Evolutionary conservation across 345 rosid genomes (phyloP), one percentile per base, ranked within the genome.

Genomic region (Passiflora organensis): DNA sequence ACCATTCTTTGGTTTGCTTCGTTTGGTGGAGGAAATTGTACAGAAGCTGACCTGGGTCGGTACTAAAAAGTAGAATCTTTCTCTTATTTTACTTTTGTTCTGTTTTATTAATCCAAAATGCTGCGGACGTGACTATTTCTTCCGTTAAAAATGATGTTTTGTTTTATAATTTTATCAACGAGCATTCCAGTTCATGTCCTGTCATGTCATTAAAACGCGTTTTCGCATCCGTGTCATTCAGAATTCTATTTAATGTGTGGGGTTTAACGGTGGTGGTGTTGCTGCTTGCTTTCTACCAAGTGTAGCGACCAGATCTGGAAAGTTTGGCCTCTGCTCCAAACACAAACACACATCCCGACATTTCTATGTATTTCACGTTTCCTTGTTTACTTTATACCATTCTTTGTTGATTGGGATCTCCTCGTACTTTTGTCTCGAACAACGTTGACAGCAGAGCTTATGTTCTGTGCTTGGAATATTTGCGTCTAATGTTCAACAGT

Each of bases 161-260:
- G 58, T 16, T 23, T 49, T 57, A 37, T 42, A 56, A n/a, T n/a
- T 18, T 64, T 66, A 69, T 64, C n/a, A n/a, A n/a, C n/a, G 64
- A 67, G 71, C 55, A 52, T 74, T 75, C 69, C 89, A 84, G 80
- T 80, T 80, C 77, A 80, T 65, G 58, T 80, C 77, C 79, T 65
- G 58, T 69, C 63, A 56, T 54, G 66, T 72, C 77, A 76, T 59
- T 75, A 59, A 79, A 63, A 74, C 88, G 86, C 88, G 88, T 88
- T 81, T 41, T 63, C 63, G 17, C 60, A 68, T 63, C 70, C 76
- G 64, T 61, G 79, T 69, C 75, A 57, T 53, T 46, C 43, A 22
- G 50, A 23, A 18, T 38, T 23, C 10, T 25, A 34, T 60, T 47
- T 25, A 15, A 39, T 34, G 8, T 28, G 34, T 28, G 34, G 34